Conservation (phyloP, 164 flowering plant species). For the Vitis cinerea region DNA sequence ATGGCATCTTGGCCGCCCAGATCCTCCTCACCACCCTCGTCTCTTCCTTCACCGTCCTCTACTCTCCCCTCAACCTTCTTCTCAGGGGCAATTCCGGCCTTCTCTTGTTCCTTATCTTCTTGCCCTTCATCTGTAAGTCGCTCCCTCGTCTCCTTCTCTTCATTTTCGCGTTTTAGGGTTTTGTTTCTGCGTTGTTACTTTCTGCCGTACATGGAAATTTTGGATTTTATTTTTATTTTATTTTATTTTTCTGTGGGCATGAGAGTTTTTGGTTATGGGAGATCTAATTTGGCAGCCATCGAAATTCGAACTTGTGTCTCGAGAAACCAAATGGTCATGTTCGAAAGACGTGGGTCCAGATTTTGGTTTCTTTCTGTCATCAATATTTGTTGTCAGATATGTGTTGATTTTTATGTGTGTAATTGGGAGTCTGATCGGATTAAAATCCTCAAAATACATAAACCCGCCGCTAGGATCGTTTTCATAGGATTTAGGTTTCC, state of each 20-base stretch:
- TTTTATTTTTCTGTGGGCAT: not conserved
- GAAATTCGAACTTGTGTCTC: no score
- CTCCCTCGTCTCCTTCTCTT: not conserved
- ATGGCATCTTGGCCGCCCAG: conserved; percentile 86
- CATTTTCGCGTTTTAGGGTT: not conserved
- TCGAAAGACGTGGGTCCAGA: no score
- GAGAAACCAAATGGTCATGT: no score
- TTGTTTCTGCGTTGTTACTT: no score
- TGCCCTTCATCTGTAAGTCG: conserved; percentile 71
- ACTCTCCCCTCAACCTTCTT: conserved; percentile 63
- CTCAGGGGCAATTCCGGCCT: conserved; percentile 68
- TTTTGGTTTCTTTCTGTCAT: not conserved
- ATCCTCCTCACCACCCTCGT: conserved; percentile 79
- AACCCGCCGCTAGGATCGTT: no score
- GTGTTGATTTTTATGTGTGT: no score
- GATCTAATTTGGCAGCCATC: not conserved
- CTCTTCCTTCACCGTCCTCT: conserved; percentile 69
- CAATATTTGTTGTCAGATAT: no score
- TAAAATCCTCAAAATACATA: no score
- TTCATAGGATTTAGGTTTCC: no score
- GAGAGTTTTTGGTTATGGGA: not conserved
- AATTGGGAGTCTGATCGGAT: no score
- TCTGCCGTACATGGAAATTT: no score
- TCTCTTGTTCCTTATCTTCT: conserved; percentile 60
- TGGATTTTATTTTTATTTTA: not conserved